Conservation (phyloP, 139 green algal species). For the Coelastrella sp. region DNA sequence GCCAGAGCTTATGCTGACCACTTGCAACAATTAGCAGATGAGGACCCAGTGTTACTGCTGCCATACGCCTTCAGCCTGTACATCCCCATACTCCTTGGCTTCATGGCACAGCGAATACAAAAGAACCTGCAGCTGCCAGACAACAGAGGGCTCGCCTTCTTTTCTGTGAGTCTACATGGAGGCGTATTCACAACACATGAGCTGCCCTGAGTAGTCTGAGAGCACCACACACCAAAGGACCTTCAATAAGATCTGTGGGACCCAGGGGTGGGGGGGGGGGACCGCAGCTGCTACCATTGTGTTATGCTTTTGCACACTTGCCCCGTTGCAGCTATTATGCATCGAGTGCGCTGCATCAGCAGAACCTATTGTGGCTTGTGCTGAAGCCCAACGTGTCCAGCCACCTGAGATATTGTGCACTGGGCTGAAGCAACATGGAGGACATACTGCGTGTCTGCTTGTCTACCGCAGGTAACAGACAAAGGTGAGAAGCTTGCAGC, state of each 20-base stretch:
- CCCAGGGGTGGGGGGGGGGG: too few relatives aligned
- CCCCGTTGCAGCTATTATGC: too few relatives aligned
- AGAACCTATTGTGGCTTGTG: too few relatives aligned
- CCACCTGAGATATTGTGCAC: too few relatives aligned
- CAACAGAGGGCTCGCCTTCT: slow-evolving; percentile 37
- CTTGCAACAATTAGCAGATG: slow-evolving; percentile 16
- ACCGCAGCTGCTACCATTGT: too few relatives aligned
- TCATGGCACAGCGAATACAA: slow-evolving; percentile 44
- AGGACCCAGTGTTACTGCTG: slow-evolving; percentile 38
- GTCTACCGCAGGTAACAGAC: slow-evolving; percentile 9
- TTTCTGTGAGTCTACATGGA: slow-evolving; percentile 23
- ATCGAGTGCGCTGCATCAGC: too few relatives aligned
- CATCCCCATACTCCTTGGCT: slow-evolving; percentile 41
- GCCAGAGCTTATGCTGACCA: slow-evolving; percentile 37
- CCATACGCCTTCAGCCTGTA: slow-evolving; percentile 46
- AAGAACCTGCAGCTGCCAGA: slow-evolving; percentile 22
- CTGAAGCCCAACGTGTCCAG: too few relatives aligned
- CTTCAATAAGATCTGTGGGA: too few relatives aligned
- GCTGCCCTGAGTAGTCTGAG: too few relatives aligned
- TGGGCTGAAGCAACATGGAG: background rate
- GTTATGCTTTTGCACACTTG: too few relatives aligned
- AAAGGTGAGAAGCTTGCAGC: slow-evolving; percentile 6
- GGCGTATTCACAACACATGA: background rate
- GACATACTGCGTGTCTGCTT: background rate
- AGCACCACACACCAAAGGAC: too few relatives aligned